Evolutionary conservation across 1,139 yeast species (phyloP).

Genomic region (Saccharomyces hybrid): DNA sequence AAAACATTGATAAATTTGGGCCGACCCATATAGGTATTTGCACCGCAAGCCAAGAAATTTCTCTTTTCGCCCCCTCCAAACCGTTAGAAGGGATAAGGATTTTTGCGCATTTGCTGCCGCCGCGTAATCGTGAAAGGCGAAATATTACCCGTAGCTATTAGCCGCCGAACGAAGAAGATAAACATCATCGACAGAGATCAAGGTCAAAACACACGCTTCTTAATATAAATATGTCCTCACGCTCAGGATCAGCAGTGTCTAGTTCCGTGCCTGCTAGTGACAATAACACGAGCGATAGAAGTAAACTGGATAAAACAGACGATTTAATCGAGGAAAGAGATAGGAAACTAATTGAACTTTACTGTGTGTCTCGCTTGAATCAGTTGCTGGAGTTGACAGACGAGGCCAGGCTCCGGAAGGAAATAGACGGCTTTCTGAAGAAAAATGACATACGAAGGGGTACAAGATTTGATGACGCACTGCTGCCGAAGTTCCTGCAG

Average conservation of each 20-base stretch:
- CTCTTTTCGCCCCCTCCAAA: background rate
- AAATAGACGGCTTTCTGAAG: slow-evolving; percentile 18
- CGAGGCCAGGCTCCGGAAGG: slow-evolving; percentile 13
- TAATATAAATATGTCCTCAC: background rate
- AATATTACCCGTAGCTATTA: background rate
- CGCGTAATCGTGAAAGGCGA: background rate
- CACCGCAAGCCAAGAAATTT: background rate
- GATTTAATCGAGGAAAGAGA: slow-evolving; percentile 39
- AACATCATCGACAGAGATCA: background rate
- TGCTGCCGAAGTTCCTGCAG: slow-evolving; percentile 14
- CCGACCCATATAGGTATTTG: background rate
- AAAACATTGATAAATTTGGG: background rate
- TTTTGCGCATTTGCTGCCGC: background rate
- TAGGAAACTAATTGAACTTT: slow-evolving; percentile 48
- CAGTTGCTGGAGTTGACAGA: slow-evolving; percentile 24
- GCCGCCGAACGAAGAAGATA: background rate
- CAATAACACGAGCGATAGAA: background rate
- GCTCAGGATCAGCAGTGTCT: background rate
- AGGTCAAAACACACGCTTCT: background rate
- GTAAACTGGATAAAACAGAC: slow-evolving; percentile 7
- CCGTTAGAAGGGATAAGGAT: background rate
- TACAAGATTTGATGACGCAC: slow-evolving; percentile 13
- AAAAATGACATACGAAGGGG: slow-evolving; percentile 23
- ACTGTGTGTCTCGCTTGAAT: slow-evolving; percentile 42
- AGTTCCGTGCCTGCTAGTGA: background rate